phyloP scores from a whole-genome alignment of 108 stramenopile species.

The Cyclotella kingstonii region DNA sequence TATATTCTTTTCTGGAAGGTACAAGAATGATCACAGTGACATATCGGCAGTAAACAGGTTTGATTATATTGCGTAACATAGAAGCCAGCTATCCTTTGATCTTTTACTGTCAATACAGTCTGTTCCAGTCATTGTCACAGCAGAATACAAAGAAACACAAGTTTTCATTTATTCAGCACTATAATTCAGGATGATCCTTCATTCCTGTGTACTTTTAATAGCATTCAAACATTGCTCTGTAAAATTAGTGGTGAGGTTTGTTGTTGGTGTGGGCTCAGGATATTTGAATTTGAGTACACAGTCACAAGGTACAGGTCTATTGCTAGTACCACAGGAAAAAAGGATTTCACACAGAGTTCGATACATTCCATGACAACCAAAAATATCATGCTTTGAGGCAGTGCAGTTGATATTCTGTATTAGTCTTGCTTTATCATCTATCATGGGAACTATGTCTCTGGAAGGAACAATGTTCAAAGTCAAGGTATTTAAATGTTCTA shows the following conservation, averaged over 20 bases:
- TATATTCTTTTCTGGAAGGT: too few species aligned
- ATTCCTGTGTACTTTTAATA: too few species aligned
- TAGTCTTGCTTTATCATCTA: slow-evolving; percentile 35
- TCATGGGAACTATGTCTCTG: slow-evolving; percentile 33
- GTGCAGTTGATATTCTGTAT: slow-evolving; percentile 62
- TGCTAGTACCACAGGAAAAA: slow-evolving; percentile 55
- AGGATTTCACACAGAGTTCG: slow-evolving; percentile 61
- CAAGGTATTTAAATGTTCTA: slow-evolving; percentile 20
- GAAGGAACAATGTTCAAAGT: slow-evolving; percentile 38
- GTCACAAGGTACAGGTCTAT: slow-evolving; percentile 58
- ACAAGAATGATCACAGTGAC: too few species aligned
- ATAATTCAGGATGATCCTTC: too few species aligned
- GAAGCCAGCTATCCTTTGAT: too few species aligned
- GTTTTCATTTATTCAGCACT: too few species aligned
- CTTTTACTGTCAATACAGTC: too few species aligned
- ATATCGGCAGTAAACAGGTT: too few species aligned
- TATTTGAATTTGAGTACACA: slow-evolving; percentile 40
- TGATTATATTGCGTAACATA: too few species aligned
- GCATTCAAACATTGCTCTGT: too few species aligned
- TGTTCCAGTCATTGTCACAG: too few species aligned
- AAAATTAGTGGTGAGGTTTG: not conserved
- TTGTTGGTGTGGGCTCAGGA: slow-evolving; percentile 9
- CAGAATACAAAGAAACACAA: too few species aligned
- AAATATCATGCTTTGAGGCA: slow-evolving; percentile 34
- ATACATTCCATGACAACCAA: slow-evolving; percentile 51